Conservation (phyloP, 495 filamentous ascomycete genomes). For the Aspergillus nidulans region DNA sequence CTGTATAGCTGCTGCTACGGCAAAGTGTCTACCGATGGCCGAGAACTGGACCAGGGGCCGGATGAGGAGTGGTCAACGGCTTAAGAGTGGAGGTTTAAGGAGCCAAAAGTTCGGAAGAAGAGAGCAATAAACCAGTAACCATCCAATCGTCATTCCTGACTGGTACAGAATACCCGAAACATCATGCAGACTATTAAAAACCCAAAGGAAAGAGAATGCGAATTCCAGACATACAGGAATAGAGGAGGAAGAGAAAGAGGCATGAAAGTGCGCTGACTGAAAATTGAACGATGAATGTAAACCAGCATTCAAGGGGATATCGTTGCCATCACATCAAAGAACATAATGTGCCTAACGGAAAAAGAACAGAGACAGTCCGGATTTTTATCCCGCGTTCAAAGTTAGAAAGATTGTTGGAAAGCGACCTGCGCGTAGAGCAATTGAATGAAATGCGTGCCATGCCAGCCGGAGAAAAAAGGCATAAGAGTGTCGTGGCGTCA, state of each 20-base stretch:
- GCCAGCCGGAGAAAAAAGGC: slow-evolving; percentile 8
- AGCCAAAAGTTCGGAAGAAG: not conserved
- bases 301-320: slow-evolving; percentile 20
- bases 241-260: slow-evolving; percentile 4
- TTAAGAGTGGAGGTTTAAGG: not conserved
- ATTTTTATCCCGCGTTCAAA: slow-evolving; percentile 4
- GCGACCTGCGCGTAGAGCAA: slow-evolving; percentile 18
- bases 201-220: not conserved
- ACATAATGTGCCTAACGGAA: not conserved
- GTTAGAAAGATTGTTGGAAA: slow-evolving; percentile 1
- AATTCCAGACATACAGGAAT: not conserved
- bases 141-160: slow-evolving; percentile 3
- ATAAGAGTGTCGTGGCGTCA: slow-evolving; percentile 8
- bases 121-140: not conserved
- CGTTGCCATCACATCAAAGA: slow-evolving; percentile 16
- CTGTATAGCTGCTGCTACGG: not conserved
- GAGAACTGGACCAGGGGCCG: not conserved
- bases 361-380: not conserved
- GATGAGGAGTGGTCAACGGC: not conserved
- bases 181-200: not conserved
- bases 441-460: slow-evolving; percentile 5
- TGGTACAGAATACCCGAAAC: slow-evolving; percentile 10
- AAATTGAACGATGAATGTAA: slow-evolving; percentile 23
- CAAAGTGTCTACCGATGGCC: not conserved
- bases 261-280: slow-evolving; percentile 2